Evolutionary conservation across 441 rosid genomes (phyloP), one percentile per base, ranked within the genome.

Genomic region (Gossypium gossypioides): DNA sequence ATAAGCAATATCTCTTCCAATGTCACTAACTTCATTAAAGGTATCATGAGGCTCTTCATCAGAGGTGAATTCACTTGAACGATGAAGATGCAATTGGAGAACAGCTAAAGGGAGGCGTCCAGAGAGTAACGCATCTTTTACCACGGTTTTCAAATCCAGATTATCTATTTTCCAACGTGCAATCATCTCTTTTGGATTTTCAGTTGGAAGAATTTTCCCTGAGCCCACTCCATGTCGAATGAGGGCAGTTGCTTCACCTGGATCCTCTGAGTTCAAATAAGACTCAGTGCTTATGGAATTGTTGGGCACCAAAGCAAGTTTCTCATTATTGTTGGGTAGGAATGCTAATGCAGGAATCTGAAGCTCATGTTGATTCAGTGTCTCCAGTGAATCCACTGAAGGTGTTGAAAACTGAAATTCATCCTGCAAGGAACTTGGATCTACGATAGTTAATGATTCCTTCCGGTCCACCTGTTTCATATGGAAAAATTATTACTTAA

Each of bases 51-150:
- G 84, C 78, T 82, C 91, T 46, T 86, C 84, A 68, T 85, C 86
- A 76, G 80, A 74, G 48, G 79, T 71, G 69, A 77, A 75, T 72
- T 88, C 94, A 78, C 81, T 82, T 60, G 93, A 89, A 69, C 76
- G 97, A 82, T 90, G 91, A 82, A 96, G 97, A 87, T 96, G 99
- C 80, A 96, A 78, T 74, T 96, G 99, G 77, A 93, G 94, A 82
- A 91, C 98, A 69, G 99, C 99, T 77, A 93, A 86, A 80, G 99
- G 98, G 72, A 96, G 97, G 72, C 97, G 97, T 68, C 94, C 97
- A 19, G 98, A 90, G 76, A 83, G 86, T 68, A 96, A 82, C 73
- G 99, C 99, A 84, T 96, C 99, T 81, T 88, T 87, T 61, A 96
- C 98, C 50, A 96, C 96, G 59, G 96, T 87, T 84, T 89, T 88